A percentile compares a stretch with the other conserved stretches of the same genome.
Evolutionary conservation across 73 alveolate species (phyloP).

Genomic region (Tetrahymena borealis): DNA sequence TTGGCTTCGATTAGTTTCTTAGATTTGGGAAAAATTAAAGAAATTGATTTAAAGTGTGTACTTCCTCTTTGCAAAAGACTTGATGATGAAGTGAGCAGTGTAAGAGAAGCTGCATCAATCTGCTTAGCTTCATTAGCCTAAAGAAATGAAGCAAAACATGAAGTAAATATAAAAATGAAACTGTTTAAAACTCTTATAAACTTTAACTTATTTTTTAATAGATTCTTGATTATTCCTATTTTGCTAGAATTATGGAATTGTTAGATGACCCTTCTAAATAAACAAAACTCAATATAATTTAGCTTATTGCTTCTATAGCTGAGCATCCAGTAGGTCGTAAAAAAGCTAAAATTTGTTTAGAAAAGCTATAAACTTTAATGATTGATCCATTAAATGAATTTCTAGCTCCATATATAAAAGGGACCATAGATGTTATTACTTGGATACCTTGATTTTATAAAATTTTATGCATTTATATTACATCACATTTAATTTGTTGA

Average conservation of each 20-base stretch:
- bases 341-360: constrained; percentile 20
- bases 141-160: constrained; percentile 26
- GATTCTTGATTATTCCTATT: constrained; percentile 21
- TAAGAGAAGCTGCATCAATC: constrained; percentile 6
- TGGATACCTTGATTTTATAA: constrained; percentile 40
- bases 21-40: constrained; percentile 28
- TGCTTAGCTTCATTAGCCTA: constrained; percentile 38
- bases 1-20: constrained; percentile 27
- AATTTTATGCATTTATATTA: neutral
- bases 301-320: constrained; percentile 34
- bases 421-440: constrained; percentile 25
- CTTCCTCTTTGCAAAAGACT: constrained; percentile 17
- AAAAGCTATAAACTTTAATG: constrained; percentile 4
- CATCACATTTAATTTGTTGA: too few relatives aligned
- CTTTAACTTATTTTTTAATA: neutral
- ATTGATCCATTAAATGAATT: constrained; percentile 31
- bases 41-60: constrained; percentile 20
- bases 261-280: constrained; percentile 11
- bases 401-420: constrained; percentile 23
- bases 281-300: constrained; percentile 18
- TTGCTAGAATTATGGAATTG: constrained; percentile 8
- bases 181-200: neutral
- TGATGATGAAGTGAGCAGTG: constrained; percentile 13
- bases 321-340: constrained; percentile 46
- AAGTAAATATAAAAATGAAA: too few relatives aligned